phyloP scores from a whole-genome alignment of 345 rosid species.

The Hevea brasiliensis region DNA sequence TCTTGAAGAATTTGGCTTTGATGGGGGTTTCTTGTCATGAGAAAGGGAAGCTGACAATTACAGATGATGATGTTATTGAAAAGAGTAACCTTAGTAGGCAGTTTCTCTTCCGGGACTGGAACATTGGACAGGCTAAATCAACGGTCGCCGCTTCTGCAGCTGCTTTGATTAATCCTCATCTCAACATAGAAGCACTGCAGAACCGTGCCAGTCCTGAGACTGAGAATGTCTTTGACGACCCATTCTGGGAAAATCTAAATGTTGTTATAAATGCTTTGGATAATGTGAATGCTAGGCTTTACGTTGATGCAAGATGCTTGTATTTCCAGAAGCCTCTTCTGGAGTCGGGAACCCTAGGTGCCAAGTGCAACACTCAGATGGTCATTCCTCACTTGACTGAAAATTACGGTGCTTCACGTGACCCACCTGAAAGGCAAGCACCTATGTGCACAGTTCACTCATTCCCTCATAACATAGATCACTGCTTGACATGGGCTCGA shows the following conservation, averaged over 20 bases:
- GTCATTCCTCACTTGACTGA: conserved; percentile 96
- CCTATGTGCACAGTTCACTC: conserved; percentile 99
- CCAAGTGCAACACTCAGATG: conserved; percentile 98
- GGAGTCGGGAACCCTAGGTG: conserved; percentile 97
- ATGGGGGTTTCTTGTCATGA: conserved; percentile 93
- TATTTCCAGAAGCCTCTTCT: conserved; percentile 99
- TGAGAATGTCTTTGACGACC: conserved; percentile 84
- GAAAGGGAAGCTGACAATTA: conserved; percentile 77
- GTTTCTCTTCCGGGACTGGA: conserved; percentile 98
- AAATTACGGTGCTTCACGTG: conserved; percentile 98
- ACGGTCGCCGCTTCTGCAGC: conserved; percentile 97
- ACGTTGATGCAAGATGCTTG: conserved; percentile 91
- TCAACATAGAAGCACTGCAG: conserved; percentile 83
- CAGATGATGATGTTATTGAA: conserved; percentile 99
- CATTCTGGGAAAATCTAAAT: conserved; percentile 87
- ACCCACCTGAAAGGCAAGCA: conserved; percentile 99
- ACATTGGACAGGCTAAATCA: conserved; percentile 97
- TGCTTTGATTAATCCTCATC: conserved; percentile 58
- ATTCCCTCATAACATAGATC: conserved; percentile 98
- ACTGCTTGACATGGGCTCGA: conserved; percentile 98
- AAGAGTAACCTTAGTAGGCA: conserved; percentile 99
- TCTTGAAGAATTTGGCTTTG: conserved; percentile 84
- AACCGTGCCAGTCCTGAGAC: conserved; percentile 93
- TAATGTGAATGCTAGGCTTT: conserved; percentile 93
- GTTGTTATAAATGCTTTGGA: conserved; percentile 84